Percentiles rank a stretch among this genome's conserved stretches.
Evolutionary conservation across 2,329 filamentous ascomycete genomes (phyloP).

Genomic region (Proliferodiscus dingleyae): DNA sequence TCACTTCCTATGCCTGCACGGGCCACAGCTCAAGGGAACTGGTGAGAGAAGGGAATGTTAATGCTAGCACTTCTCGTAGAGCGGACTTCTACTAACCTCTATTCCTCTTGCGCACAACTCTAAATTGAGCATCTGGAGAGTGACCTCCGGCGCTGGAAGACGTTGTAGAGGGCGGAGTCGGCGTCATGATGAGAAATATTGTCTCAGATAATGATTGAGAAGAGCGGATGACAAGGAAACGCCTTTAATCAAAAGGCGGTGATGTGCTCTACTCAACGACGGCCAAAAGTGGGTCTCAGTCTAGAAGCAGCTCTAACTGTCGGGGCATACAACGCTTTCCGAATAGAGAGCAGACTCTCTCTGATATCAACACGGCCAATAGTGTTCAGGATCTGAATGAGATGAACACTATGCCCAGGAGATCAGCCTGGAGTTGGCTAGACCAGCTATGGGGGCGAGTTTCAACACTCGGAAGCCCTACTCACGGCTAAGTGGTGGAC

Average conservation of each 20-base stretch:
- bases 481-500: slow-evolving; percentile 21
- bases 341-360: slow-evolving; percentile 1
- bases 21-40: slow-evolving; percentile 84
- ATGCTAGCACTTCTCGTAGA: no score
- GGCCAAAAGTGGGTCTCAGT: slow-evolving; percentile 15
- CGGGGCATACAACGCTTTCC: background rate
- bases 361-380: slow-evolving; percentile 19
- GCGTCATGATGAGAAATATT: slow-evolving; percentile 52
- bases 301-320: slow-evolving; percentile 9
- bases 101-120: slow-evolving; percentile 87
- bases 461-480: slow-evolving; percentile 10
- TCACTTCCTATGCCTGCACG: slow-evolving; percentile 88
- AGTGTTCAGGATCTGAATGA: slow-evolving; percentile 4
- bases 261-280: slow-evolving; percentile 11
- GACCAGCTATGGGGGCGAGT: slow-evolving; percentile 14
- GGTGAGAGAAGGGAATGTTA: no score
- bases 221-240: slow-evolving; percentile 8
- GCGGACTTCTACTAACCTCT: slow-evolving; percentile 34
- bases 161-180: slow-evolving; percentile 71
- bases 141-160: slow-evolving; percentile 69
- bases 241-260: slow-evolving; percentile 1
- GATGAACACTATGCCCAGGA: slow-evolving; percentile 4
- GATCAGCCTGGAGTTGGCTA: slow-evolving; percentile 16
- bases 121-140: slow-evolving; percentile 81
- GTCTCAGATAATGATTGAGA: slow-evolving; percentile 13